Base-by-base conservation (phyloP, 2,329 filamentous ascomycete genomes). In the Colletotrichum cordylinicola region DNA sequence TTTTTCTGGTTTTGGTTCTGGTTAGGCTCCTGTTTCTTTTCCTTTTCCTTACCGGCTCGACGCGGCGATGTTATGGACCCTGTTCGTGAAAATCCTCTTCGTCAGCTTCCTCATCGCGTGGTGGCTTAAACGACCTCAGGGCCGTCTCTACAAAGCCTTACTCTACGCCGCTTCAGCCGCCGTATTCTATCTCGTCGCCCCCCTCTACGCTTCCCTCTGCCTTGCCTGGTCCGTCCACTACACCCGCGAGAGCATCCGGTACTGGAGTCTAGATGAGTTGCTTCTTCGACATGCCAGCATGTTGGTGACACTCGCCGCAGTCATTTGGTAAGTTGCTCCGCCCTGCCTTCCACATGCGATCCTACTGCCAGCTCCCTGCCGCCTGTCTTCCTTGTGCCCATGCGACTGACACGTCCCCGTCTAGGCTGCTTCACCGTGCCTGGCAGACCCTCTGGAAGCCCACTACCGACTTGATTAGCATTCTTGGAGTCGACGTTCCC, bases 401-500 rank as follows among this genome's bases (percentile, higher is more conserved):
- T 64, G 52, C 43, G 71, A 75, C 58, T 55, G 31, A 27, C 35
- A 35, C 43, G n/a, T 10, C 13, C 21, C n/a, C 29, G 60, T 24
- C 24, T 70, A 97, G 95, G 95, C 90, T 98, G 77, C 89, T 96
- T 75, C 94, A 95, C 83, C 93, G 97, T 82, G 95, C 95, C 77
- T 95, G 94, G 87, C 94, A 96, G 83, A 97, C 98, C 48, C 90
- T 98, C 70, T 94, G 95, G 86, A 98, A 96, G 80, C 96, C 96
- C 29, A 95, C 98, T 72, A 95, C 96, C 73, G 93, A 98, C 78
- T 91, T 99, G 64, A 96, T 98, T 80, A 93, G 93, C 80, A 95
- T 98, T 66, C 92, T 99, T 64, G 96, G 96, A 75, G 93, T 98
- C 83, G 97, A 99, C 82, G 96, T 99, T 67, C 97, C 97, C 77